Evolutionary conservation across 441 rosid species (phyloP), one percentile per base, ranked within the genome.

Genomic region (Syzygium malaccense): DNA sequence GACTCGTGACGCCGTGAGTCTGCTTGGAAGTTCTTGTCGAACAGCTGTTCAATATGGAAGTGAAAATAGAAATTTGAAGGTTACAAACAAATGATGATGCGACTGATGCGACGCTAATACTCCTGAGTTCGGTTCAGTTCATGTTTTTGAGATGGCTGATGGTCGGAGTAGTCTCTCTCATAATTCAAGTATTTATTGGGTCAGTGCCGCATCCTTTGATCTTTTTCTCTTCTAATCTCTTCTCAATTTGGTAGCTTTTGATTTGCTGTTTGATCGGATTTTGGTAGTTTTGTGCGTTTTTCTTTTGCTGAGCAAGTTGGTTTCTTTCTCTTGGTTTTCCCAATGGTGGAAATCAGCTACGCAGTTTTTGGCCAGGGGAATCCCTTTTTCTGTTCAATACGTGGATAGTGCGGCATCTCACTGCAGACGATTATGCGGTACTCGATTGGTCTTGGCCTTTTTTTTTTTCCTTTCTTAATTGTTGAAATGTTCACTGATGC

Each of bases 351-450:
- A 48, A 86, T 89, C 91, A 96, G 99, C 98, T 88, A 97, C 99
- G 4, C 99, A 96, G 93, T 93, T 97, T 64, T 90, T 96, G 87
- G 96, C 99, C 49, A 94, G 99, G 91, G 97, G 98, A 92, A 97
- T 97, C 86, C 98, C 99, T n/a, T 4, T 98, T 98, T 88, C 89
- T 96, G 54, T 96, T 97, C 94, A 98, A 96, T 90, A 94, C 96
- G 3, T 97, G 98, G 99, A 93, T 98, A 87, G 98, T 97, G 58
- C 93, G 99, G 95, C 97, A 95, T 93, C 98, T 97, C 84, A 93
- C 96, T 0, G 94, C 91, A 86, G 92, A 93, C 88, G 98, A 96
- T 89, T 98, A 95, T 87, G 99, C 99, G 94, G 99, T 98, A 96
- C 56, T 75, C 51, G n/a, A 37, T 13, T 75, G 49, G 80, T 75